Percentiles rank a stretch among this genome's conserved stretches.
Evolutionary conservation across 805 yeast species (phyloP).

Genomic region (Nematodospora valgi): DNA sequence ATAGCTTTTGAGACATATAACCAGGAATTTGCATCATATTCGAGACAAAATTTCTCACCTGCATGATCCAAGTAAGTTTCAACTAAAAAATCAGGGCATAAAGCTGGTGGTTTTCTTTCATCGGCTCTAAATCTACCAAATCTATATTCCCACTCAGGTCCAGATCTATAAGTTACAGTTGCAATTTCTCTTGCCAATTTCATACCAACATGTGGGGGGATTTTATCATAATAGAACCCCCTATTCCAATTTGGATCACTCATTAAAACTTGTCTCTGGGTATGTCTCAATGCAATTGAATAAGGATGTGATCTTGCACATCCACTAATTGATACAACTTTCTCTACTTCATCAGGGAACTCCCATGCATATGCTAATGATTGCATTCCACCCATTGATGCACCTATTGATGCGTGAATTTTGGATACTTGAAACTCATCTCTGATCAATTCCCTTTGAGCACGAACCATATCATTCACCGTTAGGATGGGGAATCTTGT

Average conservation of each 20-base stretch:
- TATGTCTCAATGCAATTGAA: constrained; percentile 89
- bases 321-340: constrained; percentile 79
- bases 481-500: constrained; percentile 86
- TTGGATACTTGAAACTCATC: constrained; percentile 60
- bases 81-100: constrained; percentile 89
- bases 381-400: constrained; percentile 99
- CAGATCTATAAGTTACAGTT: constrained; percentile 89
- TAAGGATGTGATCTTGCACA: constrained; percentile 94
- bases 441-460: constrained; percentile 68
- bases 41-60: constrained; percentile 89
- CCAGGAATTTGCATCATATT: constrained; percentile 87
- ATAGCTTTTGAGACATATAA: constrained; percentile 87
- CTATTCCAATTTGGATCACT: constrained; percentile 94
- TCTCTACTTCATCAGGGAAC: constrained; percentile 71
- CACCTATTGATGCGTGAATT: constrained; percentile 78
- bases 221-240: constrained; percentile 73
- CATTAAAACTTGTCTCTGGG: constrained; percentile 91
- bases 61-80: constrained; percentile 94
- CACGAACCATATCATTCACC: constrained; percentile 86
- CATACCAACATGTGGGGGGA: constrained; percentile 95
- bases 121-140: constrained; percentile 88
- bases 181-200: constrained; percentile 91
- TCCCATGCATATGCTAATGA: constrained; percentile 83
- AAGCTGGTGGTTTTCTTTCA: constrained; percentile 73
- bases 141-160: constrained; percentile 95